Evolutionary conservation across 1,139 yeast genomes (phyloP), one percentile per base, ranked within the genome.

Genomic region (Yamadazyma conglobata): DNA sequence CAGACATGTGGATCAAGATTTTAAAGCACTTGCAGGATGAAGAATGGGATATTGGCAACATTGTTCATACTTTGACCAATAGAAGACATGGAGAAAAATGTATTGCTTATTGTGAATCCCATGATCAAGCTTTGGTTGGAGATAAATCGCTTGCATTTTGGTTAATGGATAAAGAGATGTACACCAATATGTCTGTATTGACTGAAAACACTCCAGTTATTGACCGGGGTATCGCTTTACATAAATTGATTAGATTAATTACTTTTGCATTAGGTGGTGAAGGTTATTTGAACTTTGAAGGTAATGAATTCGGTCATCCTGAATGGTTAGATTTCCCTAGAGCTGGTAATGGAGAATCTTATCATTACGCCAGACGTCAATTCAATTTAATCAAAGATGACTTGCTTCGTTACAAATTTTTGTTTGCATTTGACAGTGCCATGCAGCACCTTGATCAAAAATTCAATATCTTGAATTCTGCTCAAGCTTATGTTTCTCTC

Each of bases 251-350:
- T 41, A 71, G 98, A 42, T 69, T 91, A 37, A 51, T 89, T 19
- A 89, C 97, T 1, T 91, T 86, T 50, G 64, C 91, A 0, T 67
- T 91, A 15, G 97, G 97, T 29, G 98, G 98, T 36, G 97, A 91
- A 57, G 96, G 95, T 0, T 91, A 89, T 54, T 73, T 91, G 50
- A 89, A 88, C 53, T 91, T 91, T 52, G 97, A 89, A 64, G 98
- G 98, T 35, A 91, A 91, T 52, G 98, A 91, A 60, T 91, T 91
- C 63, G 98, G 98, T 10, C 98, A 91, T 50, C 98, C 98, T 3
- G 98, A 91, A 56, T 91, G 98, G 98, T 72, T 91, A 29, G 98
- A 91, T 57, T 91, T 91, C 70, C 98, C 98, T 9, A 77, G 96
- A 46, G 82, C 44, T 24, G 96, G 96, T 27, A 91, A 91, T 56